Evolutionary conservation across 2,329 filamentous ascomycete species (phyloP), one percentile per base, ranked within the genome.

Genomic region (Microdochium bolleyi): DNA sequence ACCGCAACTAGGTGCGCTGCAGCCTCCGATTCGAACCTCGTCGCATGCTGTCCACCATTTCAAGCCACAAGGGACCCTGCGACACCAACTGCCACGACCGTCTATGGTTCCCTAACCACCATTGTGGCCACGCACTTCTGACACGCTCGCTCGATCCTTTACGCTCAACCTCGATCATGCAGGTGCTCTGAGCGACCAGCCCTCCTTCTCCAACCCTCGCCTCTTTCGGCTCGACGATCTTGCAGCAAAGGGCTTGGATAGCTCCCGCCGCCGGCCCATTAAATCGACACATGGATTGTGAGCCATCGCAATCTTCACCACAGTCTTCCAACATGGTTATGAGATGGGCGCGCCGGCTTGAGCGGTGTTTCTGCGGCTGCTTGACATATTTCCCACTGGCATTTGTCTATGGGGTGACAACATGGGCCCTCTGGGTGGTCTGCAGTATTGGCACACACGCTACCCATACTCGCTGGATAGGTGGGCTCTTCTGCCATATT

Each of bases 351-450:
- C 79, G 87, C 58, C 82, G 79, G 67, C 52, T 88, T 62, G 92
- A 96, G 77, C 87, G 91, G 50, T 85, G 82, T 64, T 96, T 91
- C 76, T 97, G 92, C 73, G 74, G 78, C 46, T 81, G 84, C 55
- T 78, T 87, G 51, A 88, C 83, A 24, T 96, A 91, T 69, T 89
- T 95, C 60, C 92, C 92, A n/a, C 77, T 97, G 19, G 75, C 75
- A 25, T 96, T 97, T 65, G 89, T 97, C 54, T 96, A 96, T 64
- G 80, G 87, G 53, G 70, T 96, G 59, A 92, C 90, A n/a, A 87
- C 87, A 11, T 99, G 94, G 94, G 92, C 90, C 2, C 82, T 87
- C n/a, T 96, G 88, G 79, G 91, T 96, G 9, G 80, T 92, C 61
- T 79, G 88, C 49, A 84, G 77, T 53, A 88, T 96, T 55, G 88